These are phyloP conservation scores for Dendrobium officinale DNA, from an alignment of 106 monocot genomes.

Conservation along the genomic window DNA sequence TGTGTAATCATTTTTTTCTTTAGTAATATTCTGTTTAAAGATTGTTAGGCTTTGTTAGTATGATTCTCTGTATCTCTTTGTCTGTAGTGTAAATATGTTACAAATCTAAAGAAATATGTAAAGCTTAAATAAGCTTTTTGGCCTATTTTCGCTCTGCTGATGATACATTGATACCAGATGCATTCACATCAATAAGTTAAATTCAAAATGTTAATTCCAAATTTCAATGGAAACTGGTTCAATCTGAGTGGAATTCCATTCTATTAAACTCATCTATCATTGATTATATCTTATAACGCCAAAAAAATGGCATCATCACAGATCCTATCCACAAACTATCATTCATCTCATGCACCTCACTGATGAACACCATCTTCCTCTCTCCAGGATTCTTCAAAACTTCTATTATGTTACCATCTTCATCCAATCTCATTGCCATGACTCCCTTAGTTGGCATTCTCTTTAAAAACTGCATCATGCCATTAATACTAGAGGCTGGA, in stretches of 20 bases:
- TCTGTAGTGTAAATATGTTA: too few relatives aligned
- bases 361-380: conserved; percentile 22
- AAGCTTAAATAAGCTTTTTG: background rate
- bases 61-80: too few relatives aligned
- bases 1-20: too few relatives aligned
- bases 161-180: too few relatives aligned
- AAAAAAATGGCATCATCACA: conserved; percentile 31
- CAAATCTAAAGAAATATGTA: background rate
- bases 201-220: too few relatives aligned
- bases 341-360: conserved; percentile 58
- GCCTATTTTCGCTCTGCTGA: background rate
- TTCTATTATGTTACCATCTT: conserved; percentile 34
- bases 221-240: background rate
- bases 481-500: background rate
- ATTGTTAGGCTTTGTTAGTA: too few relatives aligned
- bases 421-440: conserved; percentile 40
- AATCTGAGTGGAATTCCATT: too few relatives aligned
- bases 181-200: too few relatives aligned
- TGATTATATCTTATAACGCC: conserved; percentile 9
- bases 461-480: background rate
- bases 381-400: conserved; percentile 23
- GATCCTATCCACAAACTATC: conserved; percentile 72
- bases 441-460: conserved; percentile 7
- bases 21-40: too few relatives aligned
- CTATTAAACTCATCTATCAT: too few relatives aligned